These are phyloP conservation scores for Raphanus raphanistrum DNA, from an alignment of 345 rosid genomes.

Conservation along the genomic window DNA sequence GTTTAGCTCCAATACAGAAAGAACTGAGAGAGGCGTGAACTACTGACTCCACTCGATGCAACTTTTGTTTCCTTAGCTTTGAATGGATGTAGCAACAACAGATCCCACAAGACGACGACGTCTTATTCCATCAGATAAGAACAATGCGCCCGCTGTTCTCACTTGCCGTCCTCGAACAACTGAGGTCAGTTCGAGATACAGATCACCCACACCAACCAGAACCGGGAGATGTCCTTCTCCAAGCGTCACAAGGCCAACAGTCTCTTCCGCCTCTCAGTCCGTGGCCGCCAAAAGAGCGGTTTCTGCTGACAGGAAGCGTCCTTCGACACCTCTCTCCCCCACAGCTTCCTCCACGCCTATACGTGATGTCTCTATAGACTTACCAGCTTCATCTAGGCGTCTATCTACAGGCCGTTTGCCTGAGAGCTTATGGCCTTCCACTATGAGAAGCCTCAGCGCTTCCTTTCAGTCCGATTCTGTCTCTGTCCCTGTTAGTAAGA, in stretches of 20 bases:
- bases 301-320: constrained; percentile 89
- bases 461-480: constrained; percentile 88
- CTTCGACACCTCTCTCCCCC: constrained; percentile 74
- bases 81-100: constrained; percentile 71
- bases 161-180: constrained; percentile 58
- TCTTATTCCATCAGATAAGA: constrained; percentile 68
- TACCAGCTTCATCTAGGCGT: constrained; percentile 61
- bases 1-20: constrained; percentile 35
- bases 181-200: constrained; percentile 81
- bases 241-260: constrained; percentile 56
- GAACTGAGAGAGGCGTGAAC: constrained; percentile 35
- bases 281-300: constrained; percentile 65
- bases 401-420: constrained; percentile 61
- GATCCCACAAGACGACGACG: constrained; percentile 67
- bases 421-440: constrained; percentile 98
- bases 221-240: constrained; percentile 78
- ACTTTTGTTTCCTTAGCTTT: constrained; percentile 48
- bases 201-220: constrained; percentile 61
- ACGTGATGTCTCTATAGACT: constrained; percentile 57
- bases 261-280: constrained; percentile 48
- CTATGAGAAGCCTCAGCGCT: constrained; percentile 95
- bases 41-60: constrained; percentile 54
- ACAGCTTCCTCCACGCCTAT: constrained; percentile 68
- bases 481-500: constrained; percentile 80
- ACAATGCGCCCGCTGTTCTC: constrained; percentile 46